Evolutionary conservation across 805 yeast genomes (phyloP).

Genomic region (Ogataea parapolymorpha): DNA sequence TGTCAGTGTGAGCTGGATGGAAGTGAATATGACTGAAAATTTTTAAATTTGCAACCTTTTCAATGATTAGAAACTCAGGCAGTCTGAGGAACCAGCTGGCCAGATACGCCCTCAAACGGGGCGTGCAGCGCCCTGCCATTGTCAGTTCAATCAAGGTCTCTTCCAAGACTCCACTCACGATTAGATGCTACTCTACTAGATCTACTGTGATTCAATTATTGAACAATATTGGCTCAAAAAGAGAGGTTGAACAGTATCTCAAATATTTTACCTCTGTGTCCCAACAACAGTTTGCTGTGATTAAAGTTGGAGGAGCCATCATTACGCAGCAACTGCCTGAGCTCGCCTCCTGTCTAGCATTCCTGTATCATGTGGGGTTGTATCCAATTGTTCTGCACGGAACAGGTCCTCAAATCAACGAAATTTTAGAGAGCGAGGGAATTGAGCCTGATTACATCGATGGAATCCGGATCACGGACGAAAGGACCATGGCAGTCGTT

Average conservation of each 20-base stretch:
- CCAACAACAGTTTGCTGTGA: conserved; percentile 96
- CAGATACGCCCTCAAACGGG: conserved; percentile 22
- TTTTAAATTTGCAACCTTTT: conserved; percentile 13
- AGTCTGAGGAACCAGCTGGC: conserved; percentile 23
- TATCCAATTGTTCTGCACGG: conserved; percentile 97
- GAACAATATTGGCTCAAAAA: conserved; percentile 93
- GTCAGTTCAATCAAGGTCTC: conserved; percentile 3
- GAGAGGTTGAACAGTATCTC: conserved; percentile 97
- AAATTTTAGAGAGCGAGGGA: conserved; percentile 86
- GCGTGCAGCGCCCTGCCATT: conserved; percentile 10
- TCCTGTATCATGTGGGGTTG: conserved; percentile 93
- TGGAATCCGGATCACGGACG: conserved; percentile 95
- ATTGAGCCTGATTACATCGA: conserved; percentile 94
- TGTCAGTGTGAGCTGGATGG: conserved; percentile 1
- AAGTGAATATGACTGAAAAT: conserved; percentile 7
- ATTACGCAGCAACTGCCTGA: conserved; percentile 92
- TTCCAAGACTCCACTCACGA: conserved; percentile 8
- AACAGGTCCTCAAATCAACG: conserved; percentile 98
- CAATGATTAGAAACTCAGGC: conserved; percentile 7
- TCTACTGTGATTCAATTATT: conserved; percentile 93
- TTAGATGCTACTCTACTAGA: conserved; percentile 59
- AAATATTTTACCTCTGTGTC: conserved; percentile 95
- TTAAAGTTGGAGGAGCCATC: conserved; percentile 98
- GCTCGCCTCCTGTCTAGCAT: conserved; percentile 92
- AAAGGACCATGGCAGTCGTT: conserved; percentile 92